Conservation (phyloP, 2,329 filamentous ascomycete genomes). For the Kalaharituber pfeilii region DNA sequence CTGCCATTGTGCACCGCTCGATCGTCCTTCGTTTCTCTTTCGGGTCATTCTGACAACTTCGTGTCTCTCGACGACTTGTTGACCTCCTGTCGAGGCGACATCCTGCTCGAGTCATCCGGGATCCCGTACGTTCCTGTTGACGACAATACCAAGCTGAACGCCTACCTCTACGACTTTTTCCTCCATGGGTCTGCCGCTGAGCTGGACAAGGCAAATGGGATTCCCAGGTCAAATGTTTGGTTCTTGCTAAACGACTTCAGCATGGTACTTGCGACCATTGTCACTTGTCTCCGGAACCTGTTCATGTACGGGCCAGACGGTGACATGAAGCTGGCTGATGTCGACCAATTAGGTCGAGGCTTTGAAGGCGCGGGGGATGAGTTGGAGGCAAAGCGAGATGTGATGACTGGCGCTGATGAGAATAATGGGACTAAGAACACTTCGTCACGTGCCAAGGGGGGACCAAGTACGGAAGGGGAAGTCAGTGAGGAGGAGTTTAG, state of each 20-base stretch:
- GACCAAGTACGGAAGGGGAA: background rate
- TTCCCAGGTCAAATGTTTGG: slow-evolving; percentile 52
- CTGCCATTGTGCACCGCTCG: slow-evolving; percentile 25
- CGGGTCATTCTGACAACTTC: slow-evolving; percentile 49
- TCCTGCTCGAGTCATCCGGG: slow-evolving; percentile 58
- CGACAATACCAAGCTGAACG: slow-evolving; percentile 42
- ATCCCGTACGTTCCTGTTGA: slow-evolving; percentile 50
- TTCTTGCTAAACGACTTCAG: slow-evolving; percentile 49
- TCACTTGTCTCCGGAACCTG: slow-evolving; percentile 44
- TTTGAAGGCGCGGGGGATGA: background rate
- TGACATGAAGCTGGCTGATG: background rate
- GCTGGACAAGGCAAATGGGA: slow-evolving; percentile 46
- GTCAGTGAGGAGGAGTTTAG: background rate
- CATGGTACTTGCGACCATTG: slow-evolving; percentile 49
- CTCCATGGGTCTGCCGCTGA: slow-evolving; percentile 49
- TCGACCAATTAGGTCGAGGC: background rate
- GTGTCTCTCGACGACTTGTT: slow-evolving; percentile 49
- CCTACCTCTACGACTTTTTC: slow-evolving; percentile 60
- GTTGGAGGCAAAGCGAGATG: background rate
- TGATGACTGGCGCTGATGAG: background rate
- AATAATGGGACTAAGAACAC: background rate
- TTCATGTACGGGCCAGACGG: slow-evolving; percentile 10
- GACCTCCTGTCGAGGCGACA: slow-evolving; percentile 43
- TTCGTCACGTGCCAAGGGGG: background rate
- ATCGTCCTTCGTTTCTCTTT: slow-evolving; percentile 55